Conservation (phyloP, 2,329 filamentous ascomycete species). For the Pseudogymnoascus pannorum region DNA sequence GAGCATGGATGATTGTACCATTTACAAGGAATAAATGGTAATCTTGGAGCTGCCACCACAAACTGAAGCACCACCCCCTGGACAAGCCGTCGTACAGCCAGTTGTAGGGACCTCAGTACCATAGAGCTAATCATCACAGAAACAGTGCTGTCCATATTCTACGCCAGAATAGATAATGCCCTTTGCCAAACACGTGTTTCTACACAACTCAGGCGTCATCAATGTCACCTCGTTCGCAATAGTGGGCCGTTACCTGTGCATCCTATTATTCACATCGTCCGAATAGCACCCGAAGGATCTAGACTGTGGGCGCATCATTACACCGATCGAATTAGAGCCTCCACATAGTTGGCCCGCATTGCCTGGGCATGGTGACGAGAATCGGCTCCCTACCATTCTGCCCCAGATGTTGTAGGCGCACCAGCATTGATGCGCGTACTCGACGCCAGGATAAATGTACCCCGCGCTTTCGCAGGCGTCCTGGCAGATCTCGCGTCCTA, state of each 20-base stretch:
- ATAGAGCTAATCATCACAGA: not conserved
- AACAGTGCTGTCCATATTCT: not conserved
- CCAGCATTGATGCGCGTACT: slow-evolving; percentile 4
- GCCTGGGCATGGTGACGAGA: not conserved
- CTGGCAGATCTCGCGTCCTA: not conserved
- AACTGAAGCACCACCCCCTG: not conserved
- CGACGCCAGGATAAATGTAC: not conserved
- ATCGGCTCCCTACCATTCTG: not conserved
- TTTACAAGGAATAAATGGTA: not conserved
- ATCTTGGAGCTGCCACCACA: not conserved
- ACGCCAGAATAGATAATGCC: not conserved
- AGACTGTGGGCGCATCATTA: not conserved
- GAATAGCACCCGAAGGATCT: not conserved
- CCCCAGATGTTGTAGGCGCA: not conserved
- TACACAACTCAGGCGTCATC: slow-evolving; percentile 13
- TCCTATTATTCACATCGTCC: not conserved
- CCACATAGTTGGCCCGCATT: not conserved
- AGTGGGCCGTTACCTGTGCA: not conserved
- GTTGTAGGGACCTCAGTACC: not conserved
- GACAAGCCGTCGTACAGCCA: not conserved
- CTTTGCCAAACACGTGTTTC: not conserved
- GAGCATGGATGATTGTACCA: no score
- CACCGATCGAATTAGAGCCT: not conserved
- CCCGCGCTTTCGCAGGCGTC: not conserved
- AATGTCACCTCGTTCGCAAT: not conserved